Percentiles rank a stretch among this genome's conserved stretches.
These are phyloP conservation scores for Fusarium nurragi DNA, from an alignment of 2,329 filamentous ascomycete genomes.

Conservation along the genomic window DNA sequence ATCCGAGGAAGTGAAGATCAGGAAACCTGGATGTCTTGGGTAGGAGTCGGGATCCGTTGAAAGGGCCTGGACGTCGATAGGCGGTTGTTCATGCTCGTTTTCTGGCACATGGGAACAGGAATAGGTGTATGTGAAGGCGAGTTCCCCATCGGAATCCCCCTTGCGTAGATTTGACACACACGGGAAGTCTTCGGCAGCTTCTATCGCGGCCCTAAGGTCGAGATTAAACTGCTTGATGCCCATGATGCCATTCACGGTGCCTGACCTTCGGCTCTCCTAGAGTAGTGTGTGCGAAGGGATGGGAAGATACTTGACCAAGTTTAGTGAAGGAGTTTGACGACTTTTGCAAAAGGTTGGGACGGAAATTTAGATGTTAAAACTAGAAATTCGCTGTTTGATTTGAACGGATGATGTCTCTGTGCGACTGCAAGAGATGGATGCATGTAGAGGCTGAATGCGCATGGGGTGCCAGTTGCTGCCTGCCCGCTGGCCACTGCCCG, in stretches of 20 bases:
- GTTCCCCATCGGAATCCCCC: slow-evolving; percentile 77
- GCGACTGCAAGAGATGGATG: not conserved
- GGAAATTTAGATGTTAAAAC: too few species aligned
- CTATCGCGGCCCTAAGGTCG: slow-evolving; percentile 58
- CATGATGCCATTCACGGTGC: slow-evolving; percentile 57
- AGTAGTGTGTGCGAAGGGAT: not conserved
- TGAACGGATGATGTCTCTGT: not conserved
- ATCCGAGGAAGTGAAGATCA: slow-evolving; percentile 56
- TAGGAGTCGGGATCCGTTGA: slow-evolving; percentile 52
- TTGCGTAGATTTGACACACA: slow-evolving; percentile 64
- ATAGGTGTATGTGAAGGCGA: slow-evolving; percentile 70
- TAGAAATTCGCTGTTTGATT: not conserved
- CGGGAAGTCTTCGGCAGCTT: slow-evolving; percentile 50
- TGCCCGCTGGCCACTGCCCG: not conserved
- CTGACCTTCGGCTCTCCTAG: not conserved
- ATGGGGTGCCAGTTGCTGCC: slow-evolving; percentile 8
- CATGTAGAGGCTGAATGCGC: not conserved
- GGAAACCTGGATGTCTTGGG: slow-evolving; percentile 51
- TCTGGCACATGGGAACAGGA: slow-evolving; percentile 58
- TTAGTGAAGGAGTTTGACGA: not conserved
- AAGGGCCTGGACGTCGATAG: slow-evolving; percentile 52
- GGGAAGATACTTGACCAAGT: not conserved
- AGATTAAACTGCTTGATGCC: slow-evolving; percentile 71
- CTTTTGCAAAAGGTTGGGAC: not conserved
- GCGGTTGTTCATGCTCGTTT: slow-evolving; percentile 36